Evolutionary conservation across 2,329 filamentous ascomycete species (phyloP).

Genomic region (Colletotrichum salicis): DNA sequence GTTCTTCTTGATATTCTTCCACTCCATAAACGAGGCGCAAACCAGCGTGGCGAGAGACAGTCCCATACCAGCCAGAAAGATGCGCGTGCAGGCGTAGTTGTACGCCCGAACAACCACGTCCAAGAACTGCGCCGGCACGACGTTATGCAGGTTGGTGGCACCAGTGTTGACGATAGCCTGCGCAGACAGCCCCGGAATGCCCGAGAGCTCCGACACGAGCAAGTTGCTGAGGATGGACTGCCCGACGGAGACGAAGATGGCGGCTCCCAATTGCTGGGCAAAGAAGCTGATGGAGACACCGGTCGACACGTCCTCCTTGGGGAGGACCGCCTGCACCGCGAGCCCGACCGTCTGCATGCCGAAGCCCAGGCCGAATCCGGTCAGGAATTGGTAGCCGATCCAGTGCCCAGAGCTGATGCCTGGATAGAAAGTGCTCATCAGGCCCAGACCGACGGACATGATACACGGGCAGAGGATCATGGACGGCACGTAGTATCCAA

Average conservation of each 20-base stretch:
- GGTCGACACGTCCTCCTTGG: slow-evolving; percentile 62
- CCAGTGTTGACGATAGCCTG: slow-evolving; percentile 57
- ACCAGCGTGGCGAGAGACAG: slow-evolving; percentile 66
- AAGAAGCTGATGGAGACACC: slow-evolving; percentile 68
- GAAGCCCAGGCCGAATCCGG: slow-evolving; percentile 68
- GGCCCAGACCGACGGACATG: slow-evolving; percentile 63
- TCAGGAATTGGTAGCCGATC: slow-evolving; percentile 69
- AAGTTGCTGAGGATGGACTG: slow-evolving; percentile 63
- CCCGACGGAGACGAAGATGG: slow-evolving; percentile 67
- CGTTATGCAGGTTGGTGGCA: slow-evolving; percentile 68
- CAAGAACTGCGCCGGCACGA: slow-evolving; percentile 62
- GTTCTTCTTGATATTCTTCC: slow-evolving; percentile 73
- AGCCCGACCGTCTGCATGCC: slow-evolving; percentile 68
- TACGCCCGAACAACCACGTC: slow-evolving; percentile 69
- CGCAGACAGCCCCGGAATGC: slow-evolving; percentile 56
- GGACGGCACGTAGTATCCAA: slow-evolving; percentile 69
- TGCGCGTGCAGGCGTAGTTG: slow-evolving; percentile 70
- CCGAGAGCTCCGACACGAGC: slow-evolving; percentile 51
- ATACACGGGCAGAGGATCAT: slow-evolving; percentile 64
- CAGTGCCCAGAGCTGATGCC: slow-evolving; percentile 60
- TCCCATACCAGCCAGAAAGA: slow-evolving; percentile 71
- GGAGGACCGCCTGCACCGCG: slow-evolving; percentile 65
- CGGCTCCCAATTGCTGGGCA: slow-evolving; percentile 67
- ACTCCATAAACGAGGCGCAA: slow-evolving; percentile 69
- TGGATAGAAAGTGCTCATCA: slow-evolving; percentile 66